These are phyloP conservation scores for Yarrowia bubula DNA, from an alignment of 805 yeast genomes.

Conservation along the genomic window DNA sequence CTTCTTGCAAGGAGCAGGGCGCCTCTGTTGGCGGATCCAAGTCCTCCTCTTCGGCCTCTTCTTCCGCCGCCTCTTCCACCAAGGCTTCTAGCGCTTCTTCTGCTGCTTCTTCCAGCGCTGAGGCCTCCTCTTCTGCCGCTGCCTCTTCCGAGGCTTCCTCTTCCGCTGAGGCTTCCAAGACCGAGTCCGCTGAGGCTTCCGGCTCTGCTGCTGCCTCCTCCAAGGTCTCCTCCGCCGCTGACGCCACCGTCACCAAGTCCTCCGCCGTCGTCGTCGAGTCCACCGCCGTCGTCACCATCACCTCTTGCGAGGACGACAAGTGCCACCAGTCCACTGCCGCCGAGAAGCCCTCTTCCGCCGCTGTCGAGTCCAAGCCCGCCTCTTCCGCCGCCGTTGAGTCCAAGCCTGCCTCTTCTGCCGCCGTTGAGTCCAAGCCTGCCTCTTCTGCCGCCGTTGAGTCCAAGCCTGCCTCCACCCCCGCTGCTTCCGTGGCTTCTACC, in stretches of 20 bases:
- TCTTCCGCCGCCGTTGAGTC: not conserved
- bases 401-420: not conserved
- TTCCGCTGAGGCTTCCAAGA: too few relatives aligned
- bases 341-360: not conserved
- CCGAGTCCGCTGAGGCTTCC: not conserved
- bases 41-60: slow-evolving; percentile 29
- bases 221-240: slow-evolving; percentile 13
- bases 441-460: not conserved
- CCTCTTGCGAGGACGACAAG: too few relatives aligned
- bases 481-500: not conserved
- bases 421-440: not conserved
- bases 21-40: slow-evolving; percentile 27
- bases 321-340: not conserved
- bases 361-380: not conserved
- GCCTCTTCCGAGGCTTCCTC: not conserved
- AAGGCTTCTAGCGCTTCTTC: slow-evolving; percentile 33
- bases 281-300: not conserved
- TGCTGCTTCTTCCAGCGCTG: slow-evolving; percentile 35
- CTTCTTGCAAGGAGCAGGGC: slow-evolving; percentile 28
- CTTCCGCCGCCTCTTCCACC: slow-evolving; percentile 32
- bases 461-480: slow-evolving; percentile 5
- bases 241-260: slow-evolving; percentile 9
- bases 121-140: slow-evolving; percentile 32
- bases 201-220: slow-evolving; percentile 2
- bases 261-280: slow-evolving; percentile 18